A percentile compares a stretch with the other conserved stretches of the same genome.
These are phyloP conservation scores for Crithidia thermophila DNA, from an alignment of 208 protist genomes.

Conservation along the genomic window DNA sequence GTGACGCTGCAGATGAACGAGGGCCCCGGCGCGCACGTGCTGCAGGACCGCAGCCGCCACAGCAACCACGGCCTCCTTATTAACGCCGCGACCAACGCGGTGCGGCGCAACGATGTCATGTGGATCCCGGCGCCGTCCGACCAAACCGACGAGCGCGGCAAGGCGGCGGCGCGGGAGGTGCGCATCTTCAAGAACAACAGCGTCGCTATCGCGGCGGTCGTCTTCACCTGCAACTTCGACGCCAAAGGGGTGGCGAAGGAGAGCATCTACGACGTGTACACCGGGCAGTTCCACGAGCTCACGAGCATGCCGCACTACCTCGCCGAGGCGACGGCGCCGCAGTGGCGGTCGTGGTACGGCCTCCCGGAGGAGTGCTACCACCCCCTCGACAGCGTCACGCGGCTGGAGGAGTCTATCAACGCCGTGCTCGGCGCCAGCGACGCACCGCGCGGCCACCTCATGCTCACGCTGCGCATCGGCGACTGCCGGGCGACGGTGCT, in stretches of 20 bases:
- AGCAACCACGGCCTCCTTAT: slow-evolving; percentile 84
- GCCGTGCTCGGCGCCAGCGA: slow-evolving; percentile 42
- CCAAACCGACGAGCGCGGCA: slow-evolving; percentile 29
- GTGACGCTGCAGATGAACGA: slow-evolving; percentile 83
- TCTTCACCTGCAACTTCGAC: slow-evolving; percentile 82
- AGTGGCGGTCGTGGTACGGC: slow-evolving; percentile 77
- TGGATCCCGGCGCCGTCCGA: slow-evolving; percentile 68
- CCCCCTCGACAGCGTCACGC: slow-evolving; percentile 59
- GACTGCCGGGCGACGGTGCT: slow-evolving; percentile 83
- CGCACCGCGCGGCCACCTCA: slow-evolving; percentile 74
- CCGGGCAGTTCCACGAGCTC: slow-evolving; percentile 19
- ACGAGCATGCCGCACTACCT: slow-evolving; percentile 56
- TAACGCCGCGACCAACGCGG: slow-evolving; percentile 50
- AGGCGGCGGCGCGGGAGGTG: slow-evolving; percentile 38
- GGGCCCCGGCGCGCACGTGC: slow-evolving; percentile 78
- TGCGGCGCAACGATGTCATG: slow-evolving; percentile 75
- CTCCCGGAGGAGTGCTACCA: slow-evolving; percentile 72
- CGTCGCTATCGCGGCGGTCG: slow-evolving; percentile 77
- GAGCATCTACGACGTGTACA: slow-evolving; percentile 71
- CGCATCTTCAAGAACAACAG: slow-evolving; percentile 82
- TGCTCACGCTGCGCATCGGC: slow-evolving; percentile 87
- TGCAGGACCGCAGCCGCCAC: slow-evolving; percentile 72
- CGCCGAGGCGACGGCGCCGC: slow-evolving; percentile 30
- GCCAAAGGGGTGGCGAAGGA: slow-evolving; percentile 56
- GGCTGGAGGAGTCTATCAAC: slow-evolving; percentile 84